Evolutionary conservation across 2,329 filamentous ascomycete genomes (phyloP).

Genomic region (Scortechinia acanthostroma): DNA sequence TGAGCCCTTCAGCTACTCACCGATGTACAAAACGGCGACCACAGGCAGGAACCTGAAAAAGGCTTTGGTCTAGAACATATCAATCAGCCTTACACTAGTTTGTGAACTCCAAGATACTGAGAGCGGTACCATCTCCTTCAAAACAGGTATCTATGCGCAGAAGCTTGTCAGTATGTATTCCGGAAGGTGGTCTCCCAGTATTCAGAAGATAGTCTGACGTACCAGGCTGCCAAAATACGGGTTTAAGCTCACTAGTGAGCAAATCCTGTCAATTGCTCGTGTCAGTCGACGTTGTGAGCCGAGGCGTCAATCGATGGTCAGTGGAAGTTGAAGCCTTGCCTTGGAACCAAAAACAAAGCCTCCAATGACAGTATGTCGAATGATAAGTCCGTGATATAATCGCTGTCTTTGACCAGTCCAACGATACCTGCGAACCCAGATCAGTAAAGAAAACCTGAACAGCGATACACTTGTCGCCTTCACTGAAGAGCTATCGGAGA

Average conservation of each 20-base stretch:
- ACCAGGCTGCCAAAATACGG: slow-evolving; percentile 17
- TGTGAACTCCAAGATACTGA: background rate
- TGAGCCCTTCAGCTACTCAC: slow-evolving; percentile 20
- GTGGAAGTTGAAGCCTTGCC: background rate
- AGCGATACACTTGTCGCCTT: too few species aligned
- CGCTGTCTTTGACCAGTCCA: slow-evolving; percentile 40
- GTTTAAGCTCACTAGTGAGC: background rate
- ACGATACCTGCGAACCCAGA: slow-evolving; percentile 44
- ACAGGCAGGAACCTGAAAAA: slow-evolving; percentile 54
- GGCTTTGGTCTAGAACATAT: slow-evolving; percentile 41
- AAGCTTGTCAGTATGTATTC: slow-evolving; percentile 3
- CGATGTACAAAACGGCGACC: slow-evolving; percentile 48
- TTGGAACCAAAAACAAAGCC: slow-evolving; percentile 57
- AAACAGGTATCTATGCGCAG: slow-evolving; percentile 40
- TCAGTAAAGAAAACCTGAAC: too few species aligned
- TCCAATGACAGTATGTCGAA: slow-evolving; percentile 64
- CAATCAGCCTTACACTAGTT: slow-evolving; percentile 19
- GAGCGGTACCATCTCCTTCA: slow-evolving; percentile 49
- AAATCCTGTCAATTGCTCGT: background rate
- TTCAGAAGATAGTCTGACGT: slow-evolving; percentile 11
- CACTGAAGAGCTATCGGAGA: too few species aligned
- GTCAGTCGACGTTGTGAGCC: too few species aligned
- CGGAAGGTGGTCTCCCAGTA: slow-evolving; percentile 3
- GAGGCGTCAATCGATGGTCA: too few species aligned
- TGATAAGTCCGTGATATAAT: slow-evolving; percentile 46